Percentiles rank a stretch among this genome's conserved stretches.
Evolutionary conservation across 805 yeast species (phyloP).

Genomic region (Kodamaea kaohsiungensis): DNA sequence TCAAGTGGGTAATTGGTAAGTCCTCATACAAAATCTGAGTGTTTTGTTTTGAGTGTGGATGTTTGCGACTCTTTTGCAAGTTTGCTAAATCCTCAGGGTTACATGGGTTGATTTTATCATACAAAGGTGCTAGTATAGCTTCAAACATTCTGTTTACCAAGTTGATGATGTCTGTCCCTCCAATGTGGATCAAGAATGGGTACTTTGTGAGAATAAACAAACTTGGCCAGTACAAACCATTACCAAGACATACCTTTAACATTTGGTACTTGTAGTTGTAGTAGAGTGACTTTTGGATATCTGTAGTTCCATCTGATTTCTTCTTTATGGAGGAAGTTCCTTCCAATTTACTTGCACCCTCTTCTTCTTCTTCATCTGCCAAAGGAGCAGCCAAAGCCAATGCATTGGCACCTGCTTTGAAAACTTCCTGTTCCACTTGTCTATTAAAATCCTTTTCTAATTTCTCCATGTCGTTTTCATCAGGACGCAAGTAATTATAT

Average conservation of each 20-base stretch:
- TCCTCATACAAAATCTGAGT: conserved; percentile 32
- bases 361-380: conserved; percentile 53
- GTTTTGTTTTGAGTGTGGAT: conserved; percentile 20
- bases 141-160: conserved; percentile 53
- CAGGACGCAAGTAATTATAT: conserved; percentile 57
- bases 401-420: conserved; percentile 69
- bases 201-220: conserved; percentile 56
- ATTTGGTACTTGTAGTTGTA: conserved; percentile 37
- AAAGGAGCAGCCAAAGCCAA: conserved; percentile 88
- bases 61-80: background rate
- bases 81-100: background rate
- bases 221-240: conserved; percentile 65
- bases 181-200: conserved; percentile 61
- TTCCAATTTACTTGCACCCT: background rate
- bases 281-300: background rate
- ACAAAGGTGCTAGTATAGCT: conserved; percentile 1
- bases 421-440: conserved; percentile 54
- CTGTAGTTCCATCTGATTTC: background rate
- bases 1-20: conserved; percentile 16
- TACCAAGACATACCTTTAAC: conserved; percentile 52
- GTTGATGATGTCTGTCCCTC: conserved; percentile 41
- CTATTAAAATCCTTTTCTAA: conserved; percentile 48
- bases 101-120: background rate
- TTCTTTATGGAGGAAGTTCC: conserved; percentile 16
- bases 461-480: conserved; percentile 45